These are phyloP conservation scores for Niebla homalea DNA, from an alignment of 495 filamentous ascomycete genomes.

Conservation along the genomic window DNA sequence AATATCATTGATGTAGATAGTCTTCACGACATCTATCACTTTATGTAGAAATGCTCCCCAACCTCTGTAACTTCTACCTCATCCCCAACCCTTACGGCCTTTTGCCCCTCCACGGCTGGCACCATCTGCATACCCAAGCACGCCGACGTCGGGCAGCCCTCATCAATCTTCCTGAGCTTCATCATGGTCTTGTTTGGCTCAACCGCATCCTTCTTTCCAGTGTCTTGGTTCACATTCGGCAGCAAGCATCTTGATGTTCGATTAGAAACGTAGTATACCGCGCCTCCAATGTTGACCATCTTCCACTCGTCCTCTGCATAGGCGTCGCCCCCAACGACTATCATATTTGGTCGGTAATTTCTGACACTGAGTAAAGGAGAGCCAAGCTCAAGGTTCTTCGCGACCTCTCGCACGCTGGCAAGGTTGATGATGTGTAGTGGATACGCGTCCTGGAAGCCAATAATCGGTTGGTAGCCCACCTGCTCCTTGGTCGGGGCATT, in stretches of 20 bases:
- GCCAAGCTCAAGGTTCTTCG: slow-evolving; percentile 32
- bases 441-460: slow-evolving; percentile 81
- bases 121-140: slow-evolving; percentile 80
- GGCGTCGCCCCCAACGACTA: slow-evolving; percentile 48
- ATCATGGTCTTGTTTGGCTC: slow-evolving; percentile 67
- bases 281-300: slow-evolving; percentile 42
- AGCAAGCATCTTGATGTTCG: slow-evolving; percentile 68
- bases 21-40: slow-evolving; percentile 12
- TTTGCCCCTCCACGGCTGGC: slow-evolving; percentile 38
- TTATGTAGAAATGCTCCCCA: slow-evolving; percentile 51
- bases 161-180: slow-evolving; percentile 58
- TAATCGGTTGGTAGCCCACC: slow-evolving; percentile 61
- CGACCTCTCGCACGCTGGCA: slow-evolving; percentile 54
- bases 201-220: slow-evolving; percentile 50
- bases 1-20: too few relatives aligned
- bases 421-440: slow-evolving; percentile 73
- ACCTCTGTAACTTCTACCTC: slow-evolving; percentile 43
- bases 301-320: slow-evolving; percentile 76
- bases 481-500: slow-evolving; percentile 57
- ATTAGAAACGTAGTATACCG: slow-evolving; percentile 47
- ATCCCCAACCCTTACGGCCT: slow-evolving; percentile 44
- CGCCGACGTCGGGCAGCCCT: slow-evolving; percentile 51
- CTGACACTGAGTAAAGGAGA: slow-evolving; percentile 50
- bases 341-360: slow-evolving; percentile 77
- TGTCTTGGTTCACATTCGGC: slow-evolving; percentile 69